Base-by-base conservation (phyloP, 768 basidiomycete species). In the Chlorophyllum brunneum region DNA sequence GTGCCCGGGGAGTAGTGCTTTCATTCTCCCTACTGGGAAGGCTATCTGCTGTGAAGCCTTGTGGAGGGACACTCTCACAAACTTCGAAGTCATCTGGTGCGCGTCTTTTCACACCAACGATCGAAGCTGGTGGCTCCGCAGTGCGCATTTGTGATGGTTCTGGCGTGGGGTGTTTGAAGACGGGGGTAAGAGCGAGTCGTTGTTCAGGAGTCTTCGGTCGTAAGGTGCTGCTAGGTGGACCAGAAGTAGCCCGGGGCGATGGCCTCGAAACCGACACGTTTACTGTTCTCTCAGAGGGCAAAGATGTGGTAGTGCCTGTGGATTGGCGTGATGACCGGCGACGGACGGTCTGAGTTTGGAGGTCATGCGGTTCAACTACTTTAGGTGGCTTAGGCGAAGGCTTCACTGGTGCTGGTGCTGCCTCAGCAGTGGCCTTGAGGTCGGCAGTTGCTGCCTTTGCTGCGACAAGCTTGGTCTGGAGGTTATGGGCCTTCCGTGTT, bases 31-130 rank as follows among this genome's bases (percentile, higher is more conserved):
- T 68, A 43, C 71, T 72, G 18, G 74, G 68, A 23, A 77, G 65
- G 38, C 80, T 75, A 8, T 85, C 83, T 0, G 71, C 70, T 31
- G 76, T 83, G 70, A 80, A 87, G 3, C 73, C 85, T 61, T 90
- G 86, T 0, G 79, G 76, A 22, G 86, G 84, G 23, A 85, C 67
- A 47, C 62, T 68, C 46, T 76, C 74, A 47, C 65, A 77, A 61
- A 56, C 74, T 44, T 88, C 86, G 56, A 86, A 86, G 58, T 91
- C 88, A 50, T 90, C 88, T 1, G 89, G 88, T 23, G 82, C 84
- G 20, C 81, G 79, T 9, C 88, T 78, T 63, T 90, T 91, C 70
- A 82, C 84, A 26, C 86, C 83, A 30, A 79, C 76, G 13, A 77
- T 67, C 2, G 73, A 67, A 18, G 70, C 63, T 40, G 72, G 63